Conservation (phyloP, 1,284 basidiomycete species). For the Sporisorium scitamineum region DNA sequence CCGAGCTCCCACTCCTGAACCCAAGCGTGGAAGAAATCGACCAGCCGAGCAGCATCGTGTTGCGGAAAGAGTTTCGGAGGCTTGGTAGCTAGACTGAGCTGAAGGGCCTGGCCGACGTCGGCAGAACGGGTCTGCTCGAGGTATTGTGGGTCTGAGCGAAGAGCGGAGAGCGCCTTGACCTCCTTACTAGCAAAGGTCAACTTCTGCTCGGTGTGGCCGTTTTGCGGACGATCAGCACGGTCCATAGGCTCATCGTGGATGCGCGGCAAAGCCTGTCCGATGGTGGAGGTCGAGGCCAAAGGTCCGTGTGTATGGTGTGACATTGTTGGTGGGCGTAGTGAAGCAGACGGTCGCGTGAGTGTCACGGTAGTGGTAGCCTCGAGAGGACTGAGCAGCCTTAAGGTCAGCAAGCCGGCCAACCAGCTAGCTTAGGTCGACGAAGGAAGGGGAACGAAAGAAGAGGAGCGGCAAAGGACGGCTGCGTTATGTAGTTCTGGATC, state of each 20-base stretch:
- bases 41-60: constrained; percentile 12
- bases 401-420: no score
- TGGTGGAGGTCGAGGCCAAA: constrained; percentile 5
- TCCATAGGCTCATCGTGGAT: constrained; percentile 1
- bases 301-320: not conserved
- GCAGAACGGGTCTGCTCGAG: constrained; percentile 14
- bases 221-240: not conserved
- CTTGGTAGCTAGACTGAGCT: constrained; percentile 8
- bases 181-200: constrained; percentile 31
- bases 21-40: constrained; percentile 34
- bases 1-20: constrained; percentile 40
- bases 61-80: constrained; percentile 16
- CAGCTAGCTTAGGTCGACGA: no score
- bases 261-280: not conserved
- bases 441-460: no score
- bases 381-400: not conserved
- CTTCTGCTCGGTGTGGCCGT: not conserved
- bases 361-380: not conserved
- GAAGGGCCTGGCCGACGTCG: constrained; percentile 33
- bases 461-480: not conserved
- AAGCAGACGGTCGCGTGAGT: no score
- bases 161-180: constrained; percentile 34
- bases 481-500: not conserved
- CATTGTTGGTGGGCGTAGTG: no score
- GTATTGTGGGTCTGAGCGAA: constrained; percentile 16